A percentile compares a stretch with the other conserved stretches of the same genome.
These are phyloP conservation scores for Paraconiothyrium sp. DNA, from an alignment of 2,329 filamentous ascomycete genomes.

Conservation along the genomic window DNA sequence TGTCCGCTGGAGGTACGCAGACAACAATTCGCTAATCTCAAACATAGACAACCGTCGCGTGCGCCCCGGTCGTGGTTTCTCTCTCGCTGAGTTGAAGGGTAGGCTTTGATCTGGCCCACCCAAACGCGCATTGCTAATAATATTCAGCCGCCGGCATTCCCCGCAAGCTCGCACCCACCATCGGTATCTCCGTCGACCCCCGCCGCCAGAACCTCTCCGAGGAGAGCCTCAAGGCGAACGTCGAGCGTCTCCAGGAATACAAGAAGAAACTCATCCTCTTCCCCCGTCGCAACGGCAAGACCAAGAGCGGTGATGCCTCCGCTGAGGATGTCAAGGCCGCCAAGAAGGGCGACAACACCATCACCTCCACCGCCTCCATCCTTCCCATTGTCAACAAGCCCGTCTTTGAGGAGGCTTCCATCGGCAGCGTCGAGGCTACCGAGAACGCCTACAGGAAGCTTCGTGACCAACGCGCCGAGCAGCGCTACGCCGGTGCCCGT, in stretches of 20 bases:
- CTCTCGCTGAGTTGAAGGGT: constrained; percentile 98
- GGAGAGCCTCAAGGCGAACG: constrained; percentile 93
- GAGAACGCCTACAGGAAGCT: constrained; percentile 88
- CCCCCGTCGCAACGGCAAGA: constrained; percentile 90
- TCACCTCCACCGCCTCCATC: constrained; percentile 63
- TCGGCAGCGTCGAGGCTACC: constrained; percentile 75
- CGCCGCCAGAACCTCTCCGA: constrained; percentile 97
- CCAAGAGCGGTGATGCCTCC: constrained; percentile 90
- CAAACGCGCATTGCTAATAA: too few species aligned
- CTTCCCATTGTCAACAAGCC: constrained; percentile 77
- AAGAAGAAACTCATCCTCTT: constrained; percentile 95
- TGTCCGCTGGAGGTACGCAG: constrained; percentile 17
- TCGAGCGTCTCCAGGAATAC: constrained; percentile 98
- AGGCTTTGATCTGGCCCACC: constrained; percentile 51
- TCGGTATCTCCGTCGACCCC: constrained; percentile 95
- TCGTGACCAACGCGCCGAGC: constrained; percentile 83
- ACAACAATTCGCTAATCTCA: constrained; percentile 24
- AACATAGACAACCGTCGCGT: constrained; percentile 88
- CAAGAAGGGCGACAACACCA: constrained; percentile 63
- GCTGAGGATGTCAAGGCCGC: constrained; percentile 82
- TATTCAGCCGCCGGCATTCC: constrained; percentile 86
- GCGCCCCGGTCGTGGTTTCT: constrained; percentile 96
- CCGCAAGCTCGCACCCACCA: constrained; percentile 91
- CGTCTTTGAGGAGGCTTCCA: constrained; percentile 83
- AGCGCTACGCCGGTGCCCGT: constrained; percentile 81